Conservation (phyloP, 768 basidiomycete species). For the Chlorophyllum brunneum region DNA sequence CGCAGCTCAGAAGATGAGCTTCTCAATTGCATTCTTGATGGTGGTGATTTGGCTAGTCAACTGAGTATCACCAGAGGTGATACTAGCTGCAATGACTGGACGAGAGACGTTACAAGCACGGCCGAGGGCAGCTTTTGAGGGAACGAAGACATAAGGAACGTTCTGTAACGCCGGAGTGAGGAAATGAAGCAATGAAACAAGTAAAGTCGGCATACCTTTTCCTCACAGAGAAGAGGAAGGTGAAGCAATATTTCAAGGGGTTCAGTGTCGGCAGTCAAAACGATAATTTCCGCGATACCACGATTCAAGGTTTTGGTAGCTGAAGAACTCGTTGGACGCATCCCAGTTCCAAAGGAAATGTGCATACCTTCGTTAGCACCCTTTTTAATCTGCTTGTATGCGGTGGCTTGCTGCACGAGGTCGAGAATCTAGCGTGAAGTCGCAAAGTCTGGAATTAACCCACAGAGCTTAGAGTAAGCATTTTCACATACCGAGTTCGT, state of each 20-base stretch:
- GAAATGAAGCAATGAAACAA: neutral
- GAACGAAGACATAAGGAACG: constrained; percentile 94
- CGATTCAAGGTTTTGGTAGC: constrained; percentile 98
- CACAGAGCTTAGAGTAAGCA: neutral
- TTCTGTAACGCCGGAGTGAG: constrained; percentile 48
- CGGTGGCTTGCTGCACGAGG: constrained; percentile 90
- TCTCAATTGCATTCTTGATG: constrained; percentile 82
- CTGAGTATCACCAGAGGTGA: constrained; percentile 96
- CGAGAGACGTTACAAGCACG: constrained; percentile 94
- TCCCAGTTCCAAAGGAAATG: neutral
- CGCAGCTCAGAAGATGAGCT: constrained; percentile 45
- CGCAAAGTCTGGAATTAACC: neutral
- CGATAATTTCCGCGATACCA: constrained; percentile 96
- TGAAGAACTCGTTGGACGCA: constrained; percentile 22
- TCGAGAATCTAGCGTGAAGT: constrained; percentile 73
- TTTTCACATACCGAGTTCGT: constrained; percentile 77
- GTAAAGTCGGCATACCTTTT: constrained; percentile 61
- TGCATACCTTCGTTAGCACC: constrained; percentile 94
- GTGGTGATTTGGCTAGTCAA: constrained; percentile 84
- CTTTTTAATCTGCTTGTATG: constrained; percentile 98
- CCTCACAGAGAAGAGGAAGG: constrained; percentile 95
- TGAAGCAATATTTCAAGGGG: constrained; percentile 97
- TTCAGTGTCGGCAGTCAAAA: constrained; percentile 95
- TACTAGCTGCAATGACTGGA: constrained; percentile 91
- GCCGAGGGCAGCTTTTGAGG: constrained; percentile 92